Conservation (phyloP, 257 asterid genomes). For the Euphrasia confusa region DNA sequence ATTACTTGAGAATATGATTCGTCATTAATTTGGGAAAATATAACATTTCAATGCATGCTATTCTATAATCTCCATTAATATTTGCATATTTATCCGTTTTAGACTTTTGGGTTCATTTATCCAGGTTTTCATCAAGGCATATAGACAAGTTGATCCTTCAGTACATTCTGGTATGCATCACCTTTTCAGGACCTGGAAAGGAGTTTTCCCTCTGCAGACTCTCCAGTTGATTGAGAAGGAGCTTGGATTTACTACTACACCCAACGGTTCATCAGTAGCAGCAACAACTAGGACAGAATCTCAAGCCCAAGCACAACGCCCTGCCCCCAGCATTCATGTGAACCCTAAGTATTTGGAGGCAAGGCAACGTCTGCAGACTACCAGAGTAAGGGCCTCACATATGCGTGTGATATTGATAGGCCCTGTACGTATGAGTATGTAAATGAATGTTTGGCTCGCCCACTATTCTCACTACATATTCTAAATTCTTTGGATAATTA, state of each 20-base stretch:
- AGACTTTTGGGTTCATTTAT: conserved; percentile 26
- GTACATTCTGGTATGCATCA: conserved; percentile 82
- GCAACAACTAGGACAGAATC: too few relatives aligned
- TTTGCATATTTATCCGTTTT: conserved; percentile 19
- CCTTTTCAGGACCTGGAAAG: conserved; percentile 46
- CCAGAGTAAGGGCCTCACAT: conserved; percentile 44
- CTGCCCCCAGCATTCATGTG: conserved; percentile 78
- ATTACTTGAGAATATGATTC: conserved; percentile 5
- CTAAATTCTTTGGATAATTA: too few relatives aligned
- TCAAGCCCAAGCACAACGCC: conserved; percentile 66
- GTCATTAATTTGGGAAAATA: neutral
- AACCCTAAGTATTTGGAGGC: conserved; percentile 91
- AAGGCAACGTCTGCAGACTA: conserved; percentile 62
- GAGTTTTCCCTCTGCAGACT: too few relatives aligned
- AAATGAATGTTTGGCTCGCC: too few relatives aligned
- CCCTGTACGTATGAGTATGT: too few relatives aligned
- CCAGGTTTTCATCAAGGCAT: conserved; percentile 84
- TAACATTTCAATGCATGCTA: conserved; percentile 1
- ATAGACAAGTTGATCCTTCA: conserved; percentile 77
- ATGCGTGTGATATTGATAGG: neutral
- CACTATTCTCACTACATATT: too few relatives aligned
- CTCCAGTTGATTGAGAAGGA: too few relatives aligned
- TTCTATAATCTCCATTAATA: neutral
- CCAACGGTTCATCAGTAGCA: conserved; percentile 59
- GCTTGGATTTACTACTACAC: conserved; percentile 20